phyloP scores from a whole-genome alignment of 106 monocot genomes.

The Phalaenopsis aphrodite region DNA sequence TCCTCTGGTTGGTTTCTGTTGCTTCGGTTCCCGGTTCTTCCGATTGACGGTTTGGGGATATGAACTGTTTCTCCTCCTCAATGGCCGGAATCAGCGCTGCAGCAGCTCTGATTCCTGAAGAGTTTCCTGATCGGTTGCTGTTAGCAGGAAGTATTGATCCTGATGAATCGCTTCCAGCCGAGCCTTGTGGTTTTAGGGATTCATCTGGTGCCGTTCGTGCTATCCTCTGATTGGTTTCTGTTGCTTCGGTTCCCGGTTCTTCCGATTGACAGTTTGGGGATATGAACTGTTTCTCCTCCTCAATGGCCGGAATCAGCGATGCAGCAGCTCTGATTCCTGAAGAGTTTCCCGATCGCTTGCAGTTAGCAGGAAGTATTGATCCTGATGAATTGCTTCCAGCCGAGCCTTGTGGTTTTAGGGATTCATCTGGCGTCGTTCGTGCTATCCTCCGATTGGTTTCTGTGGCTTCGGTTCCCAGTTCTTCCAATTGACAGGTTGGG shows the following conservation, averaged over 20 bases:
- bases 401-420: background rate
- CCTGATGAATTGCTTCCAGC: conserved; percentile 13
- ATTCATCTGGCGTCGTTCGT: conserved; percentile 11
- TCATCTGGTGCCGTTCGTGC: conserved; percentile 9
- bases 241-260: background rate
- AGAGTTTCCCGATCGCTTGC: conserved; percentile 7
- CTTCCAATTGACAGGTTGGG: background rate
- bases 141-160: conserved; percentile 11
- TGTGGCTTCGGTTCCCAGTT: background rate
- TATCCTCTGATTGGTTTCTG: background rate
- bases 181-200: background rate
- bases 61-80: conserved; percentile 35
- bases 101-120: background rate
- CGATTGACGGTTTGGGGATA: background rate
- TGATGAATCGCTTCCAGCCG: conserved; percentile 11
- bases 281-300: conserved; percentile 39
- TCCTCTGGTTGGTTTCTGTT: too few species aligned
- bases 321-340: background rate
- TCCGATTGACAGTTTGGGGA: background rate
- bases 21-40: conserved; percentile 5
- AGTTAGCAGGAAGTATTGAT: conserved; percentile 9
- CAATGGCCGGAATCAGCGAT: conserved; percentile 2
- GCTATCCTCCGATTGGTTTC: background rate
- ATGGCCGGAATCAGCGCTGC: conserved; percentile 1
- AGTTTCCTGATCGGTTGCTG: conserved; percentile 5